Base-by-base conservation (phyloP, 2,329 filamentous ascomycete genomes). In the Fusarium cicatricum region DNA sequence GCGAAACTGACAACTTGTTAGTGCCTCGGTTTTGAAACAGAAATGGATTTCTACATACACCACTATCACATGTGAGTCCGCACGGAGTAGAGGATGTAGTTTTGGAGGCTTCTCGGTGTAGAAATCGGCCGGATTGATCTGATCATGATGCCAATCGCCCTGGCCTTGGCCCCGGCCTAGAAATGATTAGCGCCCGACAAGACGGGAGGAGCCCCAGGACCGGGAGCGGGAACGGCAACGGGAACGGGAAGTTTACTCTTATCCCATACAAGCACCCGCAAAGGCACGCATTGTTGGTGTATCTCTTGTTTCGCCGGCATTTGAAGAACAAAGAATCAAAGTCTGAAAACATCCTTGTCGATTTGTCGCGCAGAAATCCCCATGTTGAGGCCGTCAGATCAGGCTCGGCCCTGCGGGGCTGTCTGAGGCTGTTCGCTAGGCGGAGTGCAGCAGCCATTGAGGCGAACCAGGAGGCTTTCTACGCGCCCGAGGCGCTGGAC, bases 1-100 rank as follows among this genome's bases (percentile, higher is more conserved):
- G 72, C 69, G 12, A 71, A 58, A 23, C 75, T 76, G 2, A 1
- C 0, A 3, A 0, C 2, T 0, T 21, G 2, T 55, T 1, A 42
- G 37, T 0, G 33, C 4, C 3, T 5, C 0, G 0, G 12, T 3
- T 32, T 3, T 3, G 1, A 1, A 1, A 3, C 6, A 5, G 10
- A 2, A 0, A 11, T 2, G 1, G 1, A n/a, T 1, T 0, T 0
- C 5, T 15, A 21, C 45, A 11, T 11, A 60, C 60, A 62, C 55
- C 6, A 63, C 50, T n/a, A 44, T 37, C 0, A 49, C 46, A 16
- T 63, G 59, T 10, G 60, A 63, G 14, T 63, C 57, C 1, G 11
- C 37, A 4, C 29, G 28, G 4, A 43, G 16, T 0, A 37, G 11
- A 10, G 45, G 23, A 19, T 46, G 45, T 16, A 55, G 8, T 0